phyloP scores from a whole-genome alignment of 306 rosid species.

The Pyrus pyrifolia region DNA sequence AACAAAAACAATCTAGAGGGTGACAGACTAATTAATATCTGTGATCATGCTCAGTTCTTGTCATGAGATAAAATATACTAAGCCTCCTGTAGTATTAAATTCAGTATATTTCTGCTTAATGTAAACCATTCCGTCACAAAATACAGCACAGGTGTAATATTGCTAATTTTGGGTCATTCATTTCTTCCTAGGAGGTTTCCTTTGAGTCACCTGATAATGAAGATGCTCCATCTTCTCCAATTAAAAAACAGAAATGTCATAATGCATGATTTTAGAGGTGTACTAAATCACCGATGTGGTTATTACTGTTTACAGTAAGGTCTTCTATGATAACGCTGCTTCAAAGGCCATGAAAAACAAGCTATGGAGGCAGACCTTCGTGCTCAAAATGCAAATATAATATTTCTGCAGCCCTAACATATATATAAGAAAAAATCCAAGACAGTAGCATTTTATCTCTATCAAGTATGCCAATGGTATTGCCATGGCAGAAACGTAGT shows the following conservation, averaged over 20 bases:
- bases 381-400: background rate
- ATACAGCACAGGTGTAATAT: background rate
- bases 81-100: background rate
- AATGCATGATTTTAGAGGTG: background rate
- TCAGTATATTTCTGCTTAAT: background rate
- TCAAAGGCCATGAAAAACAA: background rate
- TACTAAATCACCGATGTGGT: background rate
- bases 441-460: background rate
- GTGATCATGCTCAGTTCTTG: background rate
- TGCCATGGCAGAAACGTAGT: background rate
- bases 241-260: background rate
- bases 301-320: background rate
- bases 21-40: background rate
- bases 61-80: background rate
- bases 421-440: background rate
- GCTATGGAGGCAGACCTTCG: background rate
- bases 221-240: background rate
- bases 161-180: background rate
- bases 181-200: background rate
- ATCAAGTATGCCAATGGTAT: background rate
- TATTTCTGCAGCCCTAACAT: background rate
- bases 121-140: background rate
- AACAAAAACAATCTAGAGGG: background rate
- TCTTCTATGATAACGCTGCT: background rate
- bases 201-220: background rate